These are phyloP conservation scores for Coniochaeta sp. DNA, from an alignment of 2,329 filamentous ascomycete species.

Conservation along the genomic window DNA sequence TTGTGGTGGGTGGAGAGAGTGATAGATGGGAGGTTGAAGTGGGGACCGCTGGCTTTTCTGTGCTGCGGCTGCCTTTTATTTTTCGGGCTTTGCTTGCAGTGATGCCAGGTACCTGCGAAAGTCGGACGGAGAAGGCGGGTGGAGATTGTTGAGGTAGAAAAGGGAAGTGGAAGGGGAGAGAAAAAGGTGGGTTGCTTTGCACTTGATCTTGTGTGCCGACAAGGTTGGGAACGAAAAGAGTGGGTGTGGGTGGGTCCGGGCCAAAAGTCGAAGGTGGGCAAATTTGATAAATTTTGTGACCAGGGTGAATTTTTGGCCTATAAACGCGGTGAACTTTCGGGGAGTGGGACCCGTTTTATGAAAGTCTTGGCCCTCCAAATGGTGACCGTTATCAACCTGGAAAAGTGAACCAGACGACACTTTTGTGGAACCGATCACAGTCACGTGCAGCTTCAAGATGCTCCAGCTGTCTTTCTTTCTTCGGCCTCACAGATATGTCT, in stretches of 20 bases:
- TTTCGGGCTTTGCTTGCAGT: constrained; percentile 9
- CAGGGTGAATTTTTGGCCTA: not conserved
- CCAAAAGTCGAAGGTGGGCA: constrained; percentile 11
- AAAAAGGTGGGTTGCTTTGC: constrained; percentile 12
- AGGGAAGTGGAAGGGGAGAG: constrained; percentile 7
- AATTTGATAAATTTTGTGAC: constrained; percentile 4
- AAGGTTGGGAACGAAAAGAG: constrained; percentile 14
- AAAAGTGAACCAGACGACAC: not conserved
- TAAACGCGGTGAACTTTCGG: not conserved
- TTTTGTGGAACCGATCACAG: constrained; percentile 4
- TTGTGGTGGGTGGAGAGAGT: constrained; percentile 27
- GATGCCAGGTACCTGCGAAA: constrained; percentile 15
- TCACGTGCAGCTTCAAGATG: not conserved
- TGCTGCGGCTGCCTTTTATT: constrained; percentile 22
- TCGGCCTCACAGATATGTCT: no score
- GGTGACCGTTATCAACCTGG: not conserved
- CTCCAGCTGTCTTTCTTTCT: no score
- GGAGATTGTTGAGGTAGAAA: not conserved
- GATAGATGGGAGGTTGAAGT: constrained; percentile 37
- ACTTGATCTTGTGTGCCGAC: constrained; percentile 9
- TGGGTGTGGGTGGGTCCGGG: constrained; percentile 16
- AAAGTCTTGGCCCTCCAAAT: no score
- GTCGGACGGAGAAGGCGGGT: constrained; percentile 9
- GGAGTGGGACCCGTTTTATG: constrained; percentile 2
- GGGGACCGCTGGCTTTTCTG: constrained; percentile 39